Base-by-base conservation (phyloP, 169 alveolate genomes). In the Eimeria tenella region DNA sequence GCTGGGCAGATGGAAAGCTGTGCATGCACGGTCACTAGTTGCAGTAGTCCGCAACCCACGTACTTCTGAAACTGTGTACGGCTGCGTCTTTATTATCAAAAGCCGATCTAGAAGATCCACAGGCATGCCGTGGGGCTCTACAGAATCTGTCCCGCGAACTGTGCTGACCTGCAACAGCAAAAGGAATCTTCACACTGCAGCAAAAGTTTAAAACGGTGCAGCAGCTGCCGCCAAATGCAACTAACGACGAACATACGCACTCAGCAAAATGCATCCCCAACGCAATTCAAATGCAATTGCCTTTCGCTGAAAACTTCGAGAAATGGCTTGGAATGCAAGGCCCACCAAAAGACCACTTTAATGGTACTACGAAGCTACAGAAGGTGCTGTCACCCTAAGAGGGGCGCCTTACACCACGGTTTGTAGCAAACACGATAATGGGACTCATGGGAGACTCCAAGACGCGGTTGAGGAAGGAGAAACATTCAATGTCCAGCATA, bases 81-180 rank as follows among this genome's bases (percentile, higher is more conserved):
- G 99, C 83, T 98, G 96, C n/a, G 99, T 99, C 97, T 98, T 98
- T 81, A 99, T 98, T 88, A 99, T 99, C 77, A 99, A 96, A 55
- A 99, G 97, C 83, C 99, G 97, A 95, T 99, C 99, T 90, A 99
- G 96, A 55, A 99, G 96, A 97, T 99, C 99, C 56, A 99, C 99
- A 4, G 99, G 99, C 83, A 99, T 98, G 70, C 99, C 99, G 94
- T 99, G 99, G 3, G 99, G 99, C 65, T 99, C 98, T 52, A 98
- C 97, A 91, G 98, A 98, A 53, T 99, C 99, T 74, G 99, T 99
- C 17, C 99, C 99, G 11, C 96, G 88, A 65, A 95, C 96, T 19
- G 96, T 95, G 94, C 97, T 58, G 60, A 90, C 94, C 94, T 90
- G 84, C 50, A 52, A 42, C 77, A 42, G 60, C 42, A 31, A 31